Base-by-base conservation (phyloP, 345 rosid species). In the Crucihimalaya himalaica region DNA sequence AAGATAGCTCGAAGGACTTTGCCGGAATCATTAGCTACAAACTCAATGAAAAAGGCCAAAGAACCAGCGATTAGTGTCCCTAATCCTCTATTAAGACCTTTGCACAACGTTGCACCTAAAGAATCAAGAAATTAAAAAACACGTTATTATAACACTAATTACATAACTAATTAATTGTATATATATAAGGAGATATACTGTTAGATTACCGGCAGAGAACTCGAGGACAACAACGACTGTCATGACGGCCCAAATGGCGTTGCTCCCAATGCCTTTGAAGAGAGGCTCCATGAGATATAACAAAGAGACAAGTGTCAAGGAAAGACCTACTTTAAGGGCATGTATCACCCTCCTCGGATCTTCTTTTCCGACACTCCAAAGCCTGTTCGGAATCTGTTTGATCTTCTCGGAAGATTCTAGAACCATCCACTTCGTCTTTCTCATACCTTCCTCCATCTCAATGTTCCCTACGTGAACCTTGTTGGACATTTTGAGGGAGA, bases 201-300 rank as follows among this genome's bases (percentile, higher is more conserved):
- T 21, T 39, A 20, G 12, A 51, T 46, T 65, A 87, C 97, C 97
- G 37, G 88, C 90, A 20, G 95, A 86, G 82, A 87, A 92, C 81
- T 90, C 98, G 2, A 90, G 86, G 64, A 90, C 98, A 45, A 92
- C 95, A 16, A 92, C 96, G 19, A 92, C 96, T 32, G 98, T 90
- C 93, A 90, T 87, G 77, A 88, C 93, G 15, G 98, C 93, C 96
- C 97, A 88, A 29, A 90, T 88, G 15, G 96, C 92, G 72, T 66
- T 85, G 19, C 79, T 69, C 14, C 96, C 97, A 12, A 88, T 58
- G 50, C 82, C 84, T 74, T 89, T 73, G 63, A 76, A 89, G 80
- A 91, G 68, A 15, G 95, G 95, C 75, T 87, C 86, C 66, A 85
- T 48, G 40, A 89, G 72, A 56, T 88, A 94, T 70, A 89, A 34